These are phyloP conservation scores for Hirschioporus abietinus DNA, from an alignment of 768 basidiomycete genomes.

Conservation along the genomic window DNA sequence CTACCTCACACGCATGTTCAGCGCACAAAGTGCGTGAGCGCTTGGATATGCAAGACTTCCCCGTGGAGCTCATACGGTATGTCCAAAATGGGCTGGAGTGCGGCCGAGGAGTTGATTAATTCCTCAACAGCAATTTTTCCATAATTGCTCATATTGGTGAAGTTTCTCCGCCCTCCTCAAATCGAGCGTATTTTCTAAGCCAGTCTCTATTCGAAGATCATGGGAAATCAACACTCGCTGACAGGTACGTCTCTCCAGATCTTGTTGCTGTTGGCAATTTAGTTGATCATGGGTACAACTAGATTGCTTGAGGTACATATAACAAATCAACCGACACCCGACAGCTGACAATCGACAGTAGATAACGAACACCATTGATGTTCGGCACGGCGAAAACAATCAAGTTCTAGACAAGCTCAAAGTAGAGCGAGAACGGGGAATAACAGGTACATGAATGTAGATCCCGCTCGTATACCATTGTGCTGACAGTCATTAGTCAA, in stretches of 20 bases:
- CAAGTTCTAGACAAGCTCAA: constrained; percentile 93
- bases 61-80: constrained; percentile 66
- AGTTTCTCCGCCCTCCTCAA: constrained; percentile 7
- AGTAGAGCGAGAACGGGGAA: constrained; percentile 94
- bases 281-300: constrained; percentile 9
- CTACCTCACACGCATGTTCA: background rate
- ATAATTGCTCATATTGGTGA: constrained; percentile 94
- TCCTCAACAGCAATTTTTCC: constrained; percentile 70
- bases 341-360: constrained; percentile 26
- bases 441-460: constrained; percentile 59
- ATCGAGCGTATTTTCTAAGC: constrained; percentile 4
- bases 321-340: background rate
- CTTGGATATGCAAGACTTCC: constrained; percentile 56
- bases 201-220: constrained; percentile 54
- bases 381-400: constrained; percentile 60
- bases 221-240: constrained; percentile 93
- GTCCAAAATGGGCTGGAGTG: constrained; percentile 8
- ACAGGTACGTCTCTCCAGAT: constrained; percentile 41
- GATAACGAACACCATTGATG: constrained; percentile 84
- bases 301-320: constrained; percentile 68
- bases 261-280: constrained; percentile 6
- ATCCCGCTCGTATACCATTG: background rate
- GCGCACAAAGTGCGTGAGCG: constrained; percentile 2
- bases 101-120: background rate
- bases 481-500: constrained; percentile 53